Evolutionary conservation across 768 basidiomycete genomes (phyloP).

Genomic region (Cyclocybe cylindracea): DNA sequence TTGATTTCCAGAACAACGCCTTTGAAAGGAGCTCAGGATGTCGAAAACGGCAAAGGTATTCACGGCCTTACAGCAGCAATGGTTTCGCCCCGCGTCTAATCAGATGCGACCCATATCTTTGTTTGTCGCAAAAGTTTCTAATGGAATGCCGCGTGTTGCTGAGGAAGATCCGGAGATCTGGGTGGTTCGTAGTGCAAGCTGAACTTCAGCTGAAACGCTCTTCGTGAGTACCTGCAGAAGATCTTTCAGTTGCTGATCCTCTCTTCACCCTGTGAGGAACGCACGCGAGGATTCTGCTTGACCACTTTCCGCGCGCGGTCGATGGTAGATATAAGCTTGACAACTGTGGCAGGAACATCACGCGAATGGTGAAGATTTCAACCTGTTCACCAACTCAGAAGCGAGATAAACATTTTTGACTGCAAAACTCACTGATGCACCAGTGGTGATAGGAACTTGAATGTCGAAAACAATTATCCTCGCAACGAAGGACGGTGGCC

Average conservation of each 20-base stretch:
- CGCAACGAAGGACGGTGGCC: slow-evolving; percentile 74
- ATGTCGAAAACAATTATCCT: slow-evolving; percentile 95
- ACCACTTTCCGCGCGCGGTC: slow-evolving; percentile 80
- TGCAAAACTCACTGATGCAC: slow-evolving; percentile 65
- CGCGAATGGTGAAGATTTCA: slow-evolving; percentile 94
- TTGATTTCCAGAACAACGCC: slow-evolving; percentile 24
- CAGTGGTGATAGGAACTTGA: slow-evolving; percentile 83
- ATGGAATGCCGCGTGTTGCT: slow-evolving; percentile 63
- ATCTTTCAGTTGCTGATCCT: background rate
- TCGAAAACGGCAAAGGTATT: background rate
- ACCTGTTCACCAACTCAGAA: slow-evolving; percentile 45
- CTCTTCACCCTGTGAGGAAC: slow-evolving; percentile 14
- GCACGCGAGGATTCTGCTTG: slow-evolving; percentile 82
- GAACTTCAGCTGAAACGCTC: slow-evolving; percentile 80
- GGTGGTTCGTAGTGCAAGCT: slow-evolving; percentile 70
- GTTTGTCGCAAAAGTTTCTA: slow-evolving; percentile 84
- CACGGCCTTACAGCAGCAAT: slow-evolving; percentile 71
- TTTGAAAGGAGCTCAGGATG: background rate
- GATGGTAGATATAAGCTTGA: slow-evolving; percentile 74
- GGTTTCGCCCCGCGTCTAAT: slow-evolving; percentile 91
- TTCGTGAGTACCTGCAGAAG: slow-evolving; percentile 78
- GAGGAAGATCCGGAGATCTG: slow-evolving; percentile 47
- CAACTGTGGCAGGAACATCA: slow-evolving; percentile 88
- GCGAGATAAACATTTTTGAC: background rate
- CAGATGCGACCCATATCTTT: slow-evolving; percentile 97